Evolutionary conservation across 2,329 filamentous ascomycete species (phyloP), one percentile per base, ranked within the genome.

Genomic region (Ustilaginoidea virens): DNA sequence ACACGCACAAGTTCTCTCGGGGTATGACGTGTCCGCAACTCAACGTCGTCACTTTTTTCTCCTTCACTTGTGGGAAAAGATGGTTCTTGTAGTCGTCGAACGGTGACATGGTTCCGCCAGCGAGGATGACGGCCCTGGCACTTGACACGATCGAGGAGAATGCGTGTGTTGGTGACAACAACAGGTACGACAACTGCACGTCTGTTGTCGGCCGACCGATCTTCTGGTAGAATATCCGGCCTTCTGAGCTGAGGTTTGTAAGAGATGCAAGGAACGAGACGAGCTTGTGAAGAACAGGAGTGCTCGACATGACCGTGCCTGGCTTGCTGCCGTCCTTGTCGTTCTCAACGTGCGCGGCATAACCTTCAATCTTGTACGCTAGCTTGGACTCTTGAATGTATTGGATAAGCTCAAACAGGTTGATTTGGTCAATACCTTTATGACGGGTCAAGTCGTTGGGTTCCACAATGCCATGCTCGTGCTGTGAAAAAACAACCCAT

Each of bases 11-110:
- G 37, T 85, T 93, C 3, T 74, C 69, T 0, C 69, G 53, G 0
- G 90, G 87, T 30, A 98, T 92, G 25, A 98, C 86, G 52, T 98
- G 90, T 0, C 83, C 86, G 48, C 87, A 98, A 39, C 85, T 94
- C 17, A 94, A 68, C 0, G 81, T 93, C 7, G 67, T 75, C 25
- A 96, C 67, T 32, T 71, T 71, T 0, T 59, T 52, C 1, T 63
- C 40, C 0, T 68, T 48, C 0, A 93, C 51, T 27, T 80, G 77
- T 0, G 87, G 80, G 36, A 98, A 90, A 0, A 98, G 63, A 42
- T 94, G 81, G 4, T 78, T 67, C 20, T 69, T 74, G 52, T 93
- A 98, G 54, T 96, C 90, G 15, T 77, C 70, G 60, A 96, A 92
- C 0, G 90, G 90, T 3, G 90, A 92, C 90, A 98, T 96, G 16